A percentile compares a stretch with the other conserved stretches of the same genome.
Evolutionary conservation across 257 asterid genomes (phyloP).

Genomic region (Capsicum baccatum): DNA sequence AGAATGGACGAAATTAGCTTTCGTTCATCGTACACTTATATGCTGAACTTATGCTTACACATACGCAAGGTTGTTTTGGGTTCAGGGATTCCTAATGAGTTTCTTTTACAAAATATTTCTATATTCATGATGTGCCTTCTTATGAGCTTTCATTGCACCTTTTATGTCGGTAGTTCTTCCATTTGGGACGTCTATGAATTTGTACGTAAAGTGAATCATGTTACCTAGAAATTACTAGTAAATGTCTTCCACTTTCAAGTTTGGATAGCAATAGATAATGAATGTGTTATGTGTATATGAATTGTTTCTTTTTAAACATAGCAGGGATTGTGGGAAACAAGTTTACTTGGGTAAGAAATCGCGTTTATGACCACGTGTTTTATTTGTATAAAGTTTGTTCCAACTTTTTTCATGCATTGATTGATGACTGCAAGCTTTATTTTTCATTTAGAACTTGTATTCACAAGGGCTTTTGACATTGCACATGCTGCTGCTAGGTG

Average conservation of each 20-base stretch:
- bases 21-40: background rate
- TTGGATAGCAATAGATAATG: background rate
- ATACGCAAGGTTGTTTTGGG: background rate
- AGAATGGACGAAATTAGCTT: background rate
- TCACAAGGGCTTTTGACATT: slow-evolving; percentile 89
- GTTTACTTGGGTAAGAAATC: slow-evolving; percentile 78
- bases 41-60: background rate
- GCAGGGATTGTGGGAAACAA: slow-evolving; percentile 97
- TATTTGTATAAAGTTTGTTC: slow-evolving; percentile 9
- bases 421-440: slow-evolving; percentile 24
- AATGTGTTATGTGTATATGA: background rate
- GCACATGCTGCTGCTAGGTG: slow-evolving; percentile 97
- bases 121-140: no score
- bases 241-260: background rate
- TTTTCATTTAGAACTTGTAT: slow-evolving; percentile 27
- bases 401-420: slow-evolving; percentile 6
- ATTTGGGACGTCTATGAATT: no score
- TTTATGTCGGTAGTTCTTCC: no score
- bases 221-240: background rate
- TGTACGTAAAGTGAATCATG: no score
- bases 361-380: background rate
- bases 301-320: slow-evolving; percentile 29
- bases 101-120: no score
- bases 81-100: no score
- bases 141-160: no score